Conservation (phyloP, 2,329 filamentous ascomycete species). For the Elsinoe ampelina region DNA sequence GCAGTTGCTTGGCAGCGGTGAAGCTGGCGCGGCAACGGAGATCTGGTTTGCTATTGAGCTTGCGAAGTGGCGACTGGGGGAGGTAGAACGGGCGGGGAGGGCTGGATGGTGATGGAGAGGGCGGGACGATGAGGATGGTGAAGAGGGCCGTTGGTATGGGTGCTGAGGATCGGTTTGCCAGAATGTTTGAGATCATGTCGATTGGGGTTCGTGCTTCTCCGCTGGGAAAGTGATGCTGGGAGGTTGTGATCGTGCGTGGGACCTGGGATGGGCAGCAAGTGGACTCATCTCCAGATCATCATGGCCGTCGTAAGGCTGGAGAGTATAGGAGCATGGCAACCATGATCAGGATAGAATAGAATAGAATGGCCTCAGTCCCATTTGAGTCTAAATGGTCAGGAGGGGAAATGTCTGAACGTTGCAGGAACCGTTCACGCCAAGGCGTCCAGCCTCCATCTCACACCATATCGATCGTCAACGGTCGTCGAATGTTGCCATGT, state of each 20-base stretch:
- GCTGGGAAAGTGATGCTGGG: too few species aligned
- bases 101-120: background rate
- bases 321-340: too few species aligned
- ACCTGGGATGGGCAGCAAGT: too few species aligned
- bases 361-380: too few species aligned
- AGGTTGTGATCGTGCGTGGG: too few species aligned
- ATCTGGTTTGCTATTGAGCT: background rate
- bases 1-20: constrained; percentile 7
- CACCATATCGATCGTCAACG: background rate
- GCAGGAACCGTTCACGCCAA: constrained; percentile 2
- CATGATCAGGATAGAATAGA: too few species aligned
- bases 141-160: too few species aligned
- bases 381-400: background rate
- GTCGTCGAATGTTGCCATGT: background rate
- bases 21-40: constrained; percentile 9
- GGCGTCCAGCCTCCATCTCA: background rate
- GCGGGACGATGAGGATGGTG: background rate
- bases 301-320: too few species aligned
- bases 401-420: background rate
- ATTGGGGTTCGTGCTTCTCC: too few species aligned
- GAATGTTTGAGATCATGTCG: too few species aligned
- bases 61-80: background rate
- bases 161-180: too few species aligned
- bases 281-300: too few species aligned
- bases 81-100: background rate